A percentile compares a stretch with the other conserved stretches of the same genome.
These are phyloP conservation scores for Penicillium subrubescens DNA, from an alignment of 495 filamentous ascomycete species.

Conservation along the genomic window DNA sequence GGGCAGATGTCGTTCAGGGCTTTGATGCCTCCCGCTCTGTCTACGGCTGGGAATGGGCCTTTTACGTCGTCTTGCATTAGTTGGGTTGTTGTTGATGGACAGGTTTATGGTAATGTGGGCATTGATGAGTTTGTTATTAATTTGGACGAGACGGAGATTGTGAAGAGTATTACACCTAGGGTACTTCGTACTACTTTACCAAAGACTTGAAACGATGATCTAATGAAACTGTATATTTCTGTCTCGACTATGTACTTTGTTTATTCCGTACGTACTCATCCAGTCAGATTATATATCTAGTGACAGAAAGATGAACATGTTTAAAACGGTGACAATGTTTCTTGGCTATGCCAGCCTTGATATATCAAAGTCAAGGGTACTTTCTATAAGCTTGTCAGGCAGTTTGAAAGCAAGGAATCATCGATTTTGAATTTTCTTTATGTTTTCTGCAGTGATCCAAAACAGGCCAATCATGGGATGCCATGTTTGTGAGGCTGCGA, in stretches of 20 bases:
- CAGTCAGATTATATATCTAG: background rate
- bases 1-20: slow-evolving; percentile 47
- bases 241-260: background rate
- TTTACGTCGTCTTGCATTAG: slow-evolving; percentile 24
- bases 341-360: too few species aligned
- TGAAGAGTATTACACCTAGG: slow-evolving; percentile 27
- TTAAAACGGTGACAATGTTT: too few species aligned
- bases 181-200: slow-evolving; percentile 26
- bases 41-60: slow-evolving; percentile 19
- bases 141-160: slow-evolving; percentile 31
- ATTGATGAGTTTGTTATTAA: slow-evolving; percentile 47
- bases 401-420: background rate
- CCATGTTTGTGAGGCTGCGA: background rate
- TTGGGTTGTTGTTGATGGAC: slow-evolving; percentile 32
- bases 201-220: slow-evolving; percentile 2
- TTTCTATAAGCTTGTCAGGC: too few species aligned
- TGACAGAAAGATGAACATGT: too few species aligned
- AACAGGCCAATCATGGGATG: background rate
- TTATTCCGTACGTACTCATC: background rate
- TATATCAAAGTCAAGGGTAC: too few species aligned
- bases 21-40: slow-evolving; percentile 36
- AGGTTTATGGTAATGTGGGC: slow-evolving; percentile 35
- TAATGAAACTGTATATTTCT: background rate
- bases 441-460: background rate
- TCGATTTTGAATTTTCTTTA: background rate